Evolutionary conservation across 495 filamentous ascomycete genomes (phyloP).

Genomic region (Podospora pseudocomata): DNA sequence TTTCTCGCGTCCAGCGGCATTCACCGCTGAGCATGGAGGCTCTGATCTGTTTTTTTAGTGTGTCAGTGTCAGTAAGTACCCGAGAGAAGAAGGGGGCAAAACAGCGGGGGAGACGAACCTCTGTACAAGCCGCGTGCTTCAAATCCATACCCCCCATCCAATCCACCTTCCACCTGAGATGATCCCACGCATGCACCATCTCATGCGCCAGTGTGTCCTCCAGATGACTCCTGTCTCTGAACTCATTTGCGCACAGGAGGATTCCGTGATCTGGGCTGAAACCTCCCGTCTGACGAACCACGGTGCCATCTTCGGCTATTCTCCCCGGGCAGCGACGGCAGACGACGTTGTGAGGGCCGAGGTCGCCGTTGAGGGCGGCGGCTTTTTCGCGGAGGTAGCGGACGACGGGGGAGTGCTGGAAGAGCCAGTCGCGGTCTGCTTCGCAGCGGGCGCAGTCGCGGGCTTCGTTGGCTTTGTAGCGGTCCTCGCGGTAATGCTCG

Average conservation of each 20-base stretch:
- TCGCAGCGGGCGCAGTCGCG: conserved; percentile 76
- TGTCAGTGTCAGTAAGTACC: neutral
- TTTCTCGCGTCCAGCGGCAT: conserved; percentile 85
- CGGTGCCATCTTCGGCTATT: conserved; percentile 40
- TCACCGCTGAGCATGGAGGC: conserved; percentile 89
- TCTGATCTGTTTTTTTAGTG: conserved; percentile 61
- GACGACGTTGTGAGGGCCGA: conserved; percentile 70
- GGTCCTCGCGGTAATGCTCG: conserved; percentile 65
- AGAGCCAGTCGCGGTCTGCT: conserved; percentile 69
- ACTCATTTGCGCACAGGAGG: conserved; percentile 81
- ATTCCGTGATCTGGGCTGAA: conserved; percentile 84
- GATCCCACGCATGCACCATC: conserved; percentile 96
- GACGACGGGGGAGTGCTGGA: conserved; percentile 78
- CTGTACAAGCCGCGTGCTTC: conserved; percentile 90
- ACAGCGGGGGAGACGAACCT: conserved; percentile 56
- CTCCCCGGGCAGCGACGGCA: conserved; percentile 69
- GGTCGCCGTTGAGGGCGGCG: conserved; percentile 65
- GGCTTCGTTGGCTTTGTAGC: conserved; percentile 63
- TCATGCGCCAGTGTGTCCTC: conserved; percentile 97
- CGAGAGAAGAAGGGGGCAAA: neutral
- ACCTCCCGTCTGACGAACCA: conserved; percentile 61
- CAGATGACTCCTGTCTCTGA: conserved; percentile 67
- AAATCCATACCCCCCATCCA: conserved; percentile 63
- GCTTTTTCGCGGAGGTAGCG: conserved; percentile 80
- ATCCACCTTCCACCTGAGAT: conserved; percentile 85